phyloP scores from a whole-genome alignment of 768 basidiomycete species.

The Dioszegia crocea region DNA sequence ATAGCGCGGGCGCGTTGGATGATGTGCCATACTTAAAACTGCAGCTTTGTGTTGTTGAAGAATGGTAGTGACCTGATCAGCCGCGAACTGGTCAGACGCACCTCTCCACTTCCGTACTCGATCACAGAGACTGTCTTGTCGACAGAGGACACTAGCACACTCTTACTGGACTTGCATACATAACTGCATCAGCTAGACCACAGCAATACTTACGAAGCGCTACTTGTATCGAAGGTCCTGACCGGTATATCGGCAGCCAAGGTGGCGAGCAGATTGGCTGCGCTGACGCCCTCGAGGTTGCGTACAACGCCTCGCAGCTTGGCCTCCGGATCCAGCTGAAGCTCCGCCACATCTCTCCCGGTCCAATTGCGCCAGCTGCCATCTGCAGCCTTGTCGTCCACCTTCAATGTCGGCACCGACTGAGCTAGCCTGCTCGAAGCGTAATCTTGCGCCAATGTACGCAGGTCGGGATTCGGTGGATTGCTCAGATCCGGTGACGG shows the following conservation, averaged over 20 bases:
- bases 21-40: conserved; percentile 36
- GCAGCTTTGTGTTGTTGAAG: conserved; percentile 43
- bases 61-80: conserved; percentile 34
- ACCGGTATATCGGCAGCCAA: conserved; percentile 21
- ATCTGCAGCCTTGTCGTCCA: conserved; percentile 12
- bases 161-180: conserved; percentile 16
- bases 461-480: conserved; percentile 37
- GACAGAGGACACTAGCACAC: conserved; percentile 39
- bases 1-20: conserved; percentile 39
- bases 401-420: neutral
- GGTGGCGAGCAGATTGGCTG: conserved; percentile 37
- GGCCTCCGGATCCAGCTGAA: conserved; percentile 20
- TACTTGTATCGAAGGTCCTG: conserved; percentile 35
- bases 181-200: conserved; percentile 18
- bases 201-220: conserved; percentile 32
- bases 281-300: conserved; percentile 38
- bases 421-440: conserved; percentile 1
- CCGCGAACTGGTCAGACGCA: conserved; percentile 3
- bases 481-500: conserved; percentile 23
- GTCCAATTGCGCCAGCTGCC: conserved; percentile 24
- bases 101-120: conserved; percentile 39
- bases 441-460: conserved; percentile 34
- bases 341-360: conserved; percentile 21
- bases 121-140: conserved; percentile 45
- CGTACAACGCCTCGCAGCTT: conserved; percentile 33